A percentile compares a stretch with the other conserved stretches of the same genome.
Evolutionary conservation across 176 grass and related monocot genomes (phyloP).

Genomic region (Echinochloa phyllopogon): DNA sequence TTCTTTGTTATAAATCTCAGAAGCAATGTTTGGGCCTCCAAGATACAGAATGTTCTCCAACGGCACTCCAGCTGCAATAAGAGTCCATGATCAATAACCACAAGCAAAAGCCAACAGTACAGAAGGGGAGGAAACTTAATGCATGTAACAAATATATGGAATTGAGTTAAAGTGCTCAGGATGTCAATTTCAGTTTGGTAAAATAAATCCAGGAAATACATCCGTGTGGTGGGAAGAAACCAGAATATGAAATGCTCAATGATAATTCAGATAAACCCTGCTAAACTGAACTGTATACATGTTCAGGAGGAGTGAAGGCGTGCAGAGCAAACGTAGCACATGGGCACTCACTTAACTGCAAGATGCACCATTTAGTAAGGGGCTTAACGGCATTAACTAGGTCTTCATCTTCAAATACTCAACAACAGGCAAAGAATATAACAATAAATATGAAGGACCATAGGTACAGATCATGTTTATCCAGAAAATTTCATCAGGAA

Average conservation of each 20-base stretch:
- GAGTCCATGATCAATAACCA: slow-evolving; percentile 27
- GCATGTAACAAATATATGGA: background rate
- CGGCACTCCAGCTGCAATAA: slow-evolving; percentile 65
- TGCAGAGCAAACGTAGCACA: slow-evolving; percentile 26
- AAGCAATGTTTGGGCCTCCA: slow-evolving; percentile 96
- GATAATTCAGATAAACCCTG: background rate
- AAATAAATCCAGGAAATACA: background rate
- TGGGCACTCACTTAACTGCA: slow-evolving; percentile 9
- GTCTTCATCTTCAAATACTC: slow-evolving; percentile 8
- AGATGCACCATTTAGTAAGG: background rate
- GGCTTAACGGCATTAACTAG: slow-evolving; percentile 35
- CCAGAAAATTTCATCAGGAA: slow-evolving; percentile 18
- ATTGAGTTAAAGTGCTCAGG: background rate
- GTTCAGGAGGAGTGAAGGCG: background rate
- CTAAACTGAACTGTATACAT: background rate
- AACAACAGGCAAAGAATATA: slow-evolving; percentile 18
- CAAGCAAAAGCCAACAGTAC: background rate
- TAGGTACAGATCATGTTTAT: slow-evolving; percentile 24
- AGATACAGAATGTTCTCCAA: slow-evolving; percentile 95
- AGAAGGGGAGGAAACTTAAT: background rate
- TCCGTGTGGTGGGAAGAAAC: background rate
- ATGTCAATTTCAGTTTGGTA: background rate
- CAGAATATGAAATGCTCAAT: background rate
- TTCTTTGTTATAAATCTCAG: slow-evolving; percentile 98
- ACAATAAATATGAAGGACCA: background rate